A percentile compares a stretch with the other conserved stretches of the same genome.
phyloP scores from a whole-genome alignment of 1,284 basidiomycete species.

The Afroboletus lepidellus region DNA sequence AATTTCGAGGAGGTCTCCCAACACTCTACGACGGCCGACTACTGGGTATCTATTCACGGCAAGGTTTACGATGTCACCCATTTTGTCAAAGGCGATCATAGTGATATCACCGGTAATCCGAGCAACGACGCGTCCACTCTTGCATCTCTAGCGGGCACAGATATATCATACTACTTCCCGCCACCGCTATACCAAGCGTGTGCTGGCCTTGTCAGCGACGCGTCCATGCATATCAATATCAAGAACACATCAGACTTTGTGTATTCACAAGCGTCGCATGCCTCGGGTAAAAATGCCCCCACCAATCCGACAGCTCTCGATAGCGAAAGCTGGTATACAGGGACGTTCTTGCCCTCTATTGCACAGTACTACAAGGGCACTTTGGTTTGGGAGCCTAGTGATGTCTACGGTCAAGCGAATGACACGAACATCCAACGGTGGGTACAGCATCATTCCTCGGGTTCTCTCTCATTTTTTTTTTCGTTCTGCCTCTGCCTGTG shows the following conservation, averaged over 20 bases:
- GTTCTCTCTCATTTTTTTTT: conserved; percentile 8
- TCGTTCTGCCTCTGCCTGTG: too few species aligned
- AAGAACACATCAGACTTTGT: conserved; percentile 70
- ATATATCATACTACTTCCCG: conserved; percentile 89
- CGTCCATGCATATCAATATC: conserved; percentile 48
- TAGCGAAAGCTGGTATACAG: conserved; percentile 76
- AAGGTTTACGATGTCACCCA: conserved; percentile 93
- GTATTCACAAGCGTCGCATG: conserved; percentile 69
- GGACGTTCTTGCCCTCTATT: conserved; percentile 73
- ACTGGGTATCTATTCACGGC: conserved; percentile 86
- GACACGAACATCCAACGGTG: conserved; percentile 53
- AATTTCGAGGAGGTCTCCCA: conserved; percentile 67
- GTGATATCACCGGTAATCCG: conserved; percentile 65
- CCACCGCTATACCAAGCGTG: conserved; percentile 81
- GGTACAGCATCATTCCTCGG: conserved; percentile 23
- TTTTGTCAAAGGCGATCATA: conserved; percentile 86
- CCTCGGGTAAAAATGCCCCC: conserved; percentile 61
- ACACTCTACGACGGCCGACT: conserved; percentile 73
- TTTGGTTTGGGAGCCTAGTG: conserved; percentile 65
- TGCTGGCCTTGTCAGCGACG: conserved; percentile 65
- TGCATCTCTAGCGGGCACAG: conserved; percentile 78
- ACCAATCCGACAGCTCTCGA: conserved; percentile 50
- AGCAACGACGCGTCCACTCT: conserved; percentile 72
- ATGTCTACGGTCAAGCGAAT: conserved; percentile 50
- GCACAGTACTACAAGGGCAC: conserved; percentile 79